Evolutionary conservation across 2,329 filamentous ascomycete species (phyloP), one percentile per base, ranked within the genome.

Genomic region (Alternaria triticimaculans): DNA sequence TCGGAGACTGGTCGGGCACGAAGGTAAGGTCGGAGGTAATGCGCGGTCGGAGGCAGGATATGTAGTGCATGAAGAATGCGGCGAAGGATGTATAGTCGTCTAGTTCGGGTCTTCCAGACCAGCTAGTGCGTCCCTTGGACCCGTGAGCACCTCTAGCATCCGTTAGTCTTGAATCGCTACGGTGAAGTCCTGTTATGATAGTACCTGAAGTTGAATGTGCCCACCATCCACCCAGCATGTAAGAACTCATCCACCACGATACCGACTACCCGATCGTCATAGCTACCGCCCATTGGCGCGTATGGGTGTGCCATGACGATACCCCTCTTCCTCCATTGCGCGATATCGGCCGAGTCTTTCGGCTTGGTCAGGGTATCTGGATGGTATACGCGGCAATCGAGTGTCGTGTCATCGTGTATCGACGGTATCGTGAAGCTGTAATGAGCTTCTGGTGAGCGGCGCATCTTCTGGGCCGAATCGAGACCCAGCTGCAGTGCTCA

Each of bases 151-250:
- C 95, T 81, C 94, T 96, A 64, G 3, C 4, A 14, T 5, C n/a
- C 6, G 44, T 70, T 44, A 72, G 25, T 53, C 15, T 2, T 1
- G 4, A 23, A 12, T 3, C 30, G 18, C 5, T 30, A 30, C 11
- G 18, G 11, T 7, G 1, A 41, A 18, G 9, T 18, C 3, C 18
- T 7, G 6, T 23, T 4, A 3, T 43, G 21, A 30, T 5, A 5
- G 33, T 82, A 94, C 92, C 94, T 87, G 78, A 98, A 97, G 76
- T 98, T 97, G 80, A 98, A 97, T 0, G 93, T 97, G 8, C 87
- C 90, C 3, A 97, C 91, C 2, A 97, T 78, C 73, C 88, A 96
- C 2, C 92, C 92, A 56, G 85, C 81, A 5, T 85, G 82, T n/a
- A 97, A 78, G 49, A 97, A 83, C 62, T 90, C 80, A 2, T 83